Base-by-base conservation (phyloP, 2,329 filamentous ascomycete genomes). In the Aspergillus ruber region DNA sequence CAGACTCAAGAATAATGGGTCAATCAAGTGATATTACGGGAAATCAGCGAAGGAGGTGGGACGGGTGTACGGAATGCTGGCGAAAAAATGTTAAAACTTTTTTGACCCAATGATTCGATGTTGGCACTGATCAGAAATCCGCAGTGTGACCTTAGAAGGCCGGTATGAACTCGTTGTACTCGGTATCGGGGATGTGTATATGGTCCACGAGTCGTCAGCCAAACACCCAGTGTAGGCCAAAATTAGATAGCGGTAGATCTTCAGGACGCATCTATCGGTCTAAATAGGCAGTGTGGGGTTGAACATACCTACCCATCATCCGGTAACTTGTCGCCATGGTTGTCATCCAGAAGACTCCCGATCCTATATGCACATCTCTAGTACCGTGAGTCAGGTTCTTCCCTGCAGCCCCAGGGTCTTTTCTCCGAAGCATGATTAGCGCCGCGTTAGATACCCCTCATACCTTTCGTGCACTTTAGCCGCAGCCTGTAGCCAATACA, bases 61-160 rank as follows among this genome's bases (percentile, higher is more conserved):
- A 61, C 51, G 61, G 61, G 41, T 64, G 61, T 36, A 57, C 55
- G 4, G 60, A 64, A 45, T 64, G 61, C 41, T 53, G 57, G 9
- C 53, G 60, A 35, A 64, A 62, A 40, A 64, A 64, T 49, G 52
- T 63, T 17, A 63, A 59, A 45, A 58, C 4, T 21, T 21, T 21
- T 7, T 6, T 23, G 23, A 44, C 27, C 42, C 4, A 4, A 27
- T 20, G 18, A 9, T 10, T 5, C 20, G 5, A 2, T 13, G 13
- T 25, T 33, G 27, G 13, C 18, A 36, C 13, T 36, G 12, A 44
- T 29, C 23, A 23, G 17, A 10, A 12, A 27, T 27, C 25, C 9
- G 9, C 29, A 63, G 60, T 64, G 60, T 42, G 60, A 64, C 40
- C 42, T 62, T 42, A 45, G 44, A 13, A 54, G 50, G 23, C 62